A percentile compares a stretch with the other conserved stretches of the same genome.
Evolutionary conservation across 495 filamentous ascomycete species (phyloP).

Genomic region (Aspergillus steynii): DNA sequence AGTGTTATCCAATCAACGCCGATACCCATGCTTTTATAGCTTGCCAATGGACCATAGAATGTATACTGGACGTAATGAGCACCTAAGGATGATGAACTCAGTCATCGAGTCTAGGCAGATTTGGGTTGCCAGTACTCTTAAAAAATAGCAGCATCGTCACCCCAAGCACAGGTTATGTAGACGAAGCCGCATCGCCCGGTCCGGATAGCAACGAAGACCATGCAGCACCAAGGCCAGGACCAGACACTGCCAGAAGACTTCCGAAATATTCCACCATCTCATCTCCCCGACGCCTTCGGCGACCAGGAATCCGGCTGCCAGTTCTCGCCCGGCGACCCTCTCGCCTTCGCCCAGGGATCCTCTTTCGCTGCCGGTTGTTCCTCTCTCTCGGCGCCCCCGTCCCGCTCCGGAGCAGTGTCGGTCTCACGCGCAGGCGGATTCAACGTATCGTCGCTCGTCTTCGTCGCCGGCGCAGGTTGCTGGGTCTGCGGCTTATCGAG

Average conservation of each 20-base stretch:
- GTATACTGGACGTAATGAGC: too few species aligned
- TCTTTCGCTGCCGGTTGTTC: slow-evolving; percentile 37
- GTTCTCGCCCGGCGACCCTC: slow-evolving; percentile 60
- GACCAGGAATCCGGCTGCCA: slow-evolving; percentile 81
- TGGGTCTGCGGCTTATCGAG: slow-evolving; percentile 56
- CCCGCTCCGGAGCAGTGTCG: slow-evolving; percentile 9
- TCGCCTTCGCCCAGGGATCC: slow-evolving; percentile 63
- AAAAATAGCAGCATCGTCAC: too few species aligned
- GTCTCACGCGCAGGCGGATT: slow-evolving; percentile 24
- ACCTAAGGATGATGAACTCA: too few species aligned
- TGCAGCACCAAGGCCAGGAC: too few species aligned
- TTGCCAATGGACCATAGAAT: not conserved
- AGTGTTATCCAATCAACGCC: not conserved
- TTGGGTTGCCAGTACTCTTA: too few species aligned
- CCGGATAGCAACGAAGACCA: too few species aligned
- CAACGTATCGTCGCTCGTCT: slow-evolving; percentile 32
- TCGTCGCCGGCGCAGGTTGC: slow-evolving; percentile 41
- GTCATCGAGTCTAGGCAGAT: too few species aligned
- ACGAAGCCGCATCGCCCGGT: too few species aligned
- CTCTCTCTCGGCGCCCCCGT: slow-evolving; percentile 13
- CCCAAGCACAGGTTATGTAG: too few species aligned
- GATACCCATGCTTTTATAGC: not conserved
- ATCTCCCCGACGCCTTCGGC: slow-evolving; percentile 42
- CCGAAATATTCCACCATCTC: slow-evolving; percentile 9
- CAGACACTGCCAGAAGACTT: not conserved